Conservation (phyloP, 164 flowering plant genomes). For the Buxus sempervirens region DNA sequence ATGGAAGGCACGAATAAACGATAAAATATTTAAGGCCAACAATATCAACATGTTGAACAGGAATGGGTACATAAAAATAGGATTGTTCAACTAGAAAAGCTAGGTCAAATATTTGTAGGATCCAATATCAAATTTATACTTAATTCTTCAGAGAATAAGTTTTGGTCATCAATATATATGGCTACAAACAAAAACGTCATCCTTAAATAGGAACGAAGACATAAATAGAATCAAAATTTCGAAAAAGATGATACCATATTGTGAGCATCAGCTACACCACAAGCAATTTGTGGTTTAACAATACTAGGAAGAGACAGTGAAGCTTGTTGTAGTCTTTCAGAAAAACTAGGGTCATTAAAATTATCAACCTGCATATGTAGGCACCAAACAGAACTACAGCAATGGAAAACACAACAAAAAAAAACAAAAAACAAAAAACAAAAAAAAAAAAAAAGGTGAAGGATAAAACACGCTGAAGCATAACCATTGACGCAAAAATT, state of each 20-base stretch:
- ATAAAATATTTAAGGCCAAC: too few species aligned
- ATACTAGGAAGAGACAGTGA: constrained; percentile 65
- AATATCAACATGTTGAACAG: too few species aligned
- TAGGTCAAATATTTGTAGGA: not conserved
- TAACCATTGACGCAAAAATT: too few species aligned
- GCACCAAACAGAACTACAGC: not conserved
- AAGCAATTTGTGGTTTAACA: constrained; percentile 94
- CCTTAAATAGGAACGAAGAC: not conserved
- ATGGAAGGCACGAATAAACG: not conserved
- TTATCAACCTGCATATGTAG: constrained; percentile 60
- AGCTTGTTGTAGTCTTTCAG: constrained; percentile 43
- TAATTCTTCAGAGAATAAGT: not conserved
- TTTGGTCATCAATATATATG: not conserved
- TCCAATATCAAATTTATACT: not conserved
- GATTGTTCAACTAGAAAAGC: not conserved
- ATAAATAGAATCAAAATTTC: not conserved
- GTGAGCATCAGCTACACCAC: constrained; percentile 91
- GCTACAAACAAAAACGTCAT: not conserved
- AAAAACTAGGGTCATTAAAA: constrained; percentile 52
- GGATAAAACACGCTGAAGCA: too few species aligned
- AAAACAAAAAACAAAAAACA: not conserved
- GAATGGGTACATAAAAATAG: too few species aligned
- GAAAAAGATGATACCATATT: constrained; percentile 53
- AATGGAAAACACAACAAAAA: not conserved
- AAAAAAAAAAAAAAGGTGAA: not conserved